phyloP scores from a whole-genome alignment of 129 eudicot genomes.

The Mikania micrantha region DNA sequence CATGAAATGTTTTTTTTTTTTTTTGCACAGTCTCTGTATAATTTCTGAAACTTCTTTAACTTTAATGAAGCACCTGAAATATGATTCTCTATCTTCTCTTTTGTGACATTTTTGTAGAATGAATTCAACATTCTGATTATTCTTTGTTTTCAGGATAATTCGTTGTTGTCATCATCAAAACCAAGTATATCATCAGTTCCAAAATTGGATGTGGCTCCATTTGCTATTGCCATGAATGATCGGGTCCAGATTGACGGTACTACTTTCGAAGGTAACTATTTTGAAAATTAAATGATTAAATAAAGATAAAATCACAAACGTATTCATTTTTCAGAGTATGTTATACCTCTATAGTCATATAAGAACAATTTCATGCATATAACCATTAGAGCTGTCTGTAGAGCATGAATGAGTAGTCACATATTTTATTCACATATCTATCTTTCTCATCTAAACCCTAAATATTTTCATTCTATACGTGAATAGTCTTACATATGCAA shows the following conservation, averaged over 20 bases:
- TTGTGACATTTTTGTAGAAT: neutral
- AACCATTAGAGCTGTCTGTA: neutral
- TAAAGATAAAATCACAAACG: neutral
- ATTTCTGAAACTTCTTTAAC: neutral
- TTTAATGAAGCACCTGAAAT: neutral
- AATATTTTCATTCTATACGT: neutral
- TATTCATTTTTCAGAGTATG: neutral
- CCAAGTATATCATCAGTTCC: constrained; percentile 42
- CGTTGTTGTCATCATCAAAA: constrained; percentile 52
- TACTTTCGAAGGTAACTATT: constrained; percentile 51
- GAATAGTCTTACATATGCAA: neutral
- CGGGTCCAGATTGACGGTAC: constrained; percentile 35
- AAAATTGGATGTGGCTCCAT: constrained; percentile 43
- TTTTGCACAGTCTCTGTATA: neutral
- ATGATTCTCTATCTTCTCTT: neutral
- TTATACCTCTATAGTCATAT: neutral
- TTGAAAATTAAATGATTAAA: neutral
- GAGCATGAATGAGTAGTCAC: too few species aligned
- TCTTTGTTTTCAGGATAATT: constrained; percentile 48
- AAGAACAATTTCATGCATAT: neutral
- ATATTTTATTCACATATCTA: too few species aligned
- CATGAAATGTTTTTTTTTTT: too few species aligned
- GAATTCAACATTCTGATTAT: constrained; percentile 19
- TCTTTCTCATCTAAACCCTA: neutral
- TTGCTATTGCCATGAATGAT: constrained; percentile 41